phyloP scores from a whole-genome alignment of 192 early-diverging fungal genomes.

The Spizellomyces sp. region DNA sequence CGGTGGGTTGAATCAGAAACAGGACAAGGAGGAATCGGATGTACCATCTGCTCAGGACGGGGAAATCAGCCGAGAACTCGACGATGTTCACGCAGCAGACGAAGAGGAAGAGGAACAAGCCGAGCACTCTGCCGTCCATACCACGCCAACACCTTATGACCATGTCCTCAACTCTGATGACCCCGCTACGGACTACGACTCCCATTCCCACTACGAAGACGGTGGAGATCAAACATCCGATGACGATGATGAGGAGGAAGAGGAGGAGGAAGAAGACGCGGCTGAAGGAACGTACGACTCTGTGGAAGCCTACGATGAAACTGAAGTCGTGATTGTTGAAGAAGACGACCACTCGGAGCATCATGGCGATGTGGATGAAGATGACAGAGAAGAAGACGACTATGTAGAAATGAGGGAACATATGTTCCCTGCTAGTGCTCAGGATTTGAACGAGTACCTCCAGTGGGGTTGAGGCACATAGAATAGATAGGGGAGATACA shows the following conservation, averaged over 20 bases:
- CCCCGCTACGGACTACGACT: background rate
- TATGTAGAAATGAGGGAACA: background rate
- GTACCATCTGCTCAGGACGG: background rate
- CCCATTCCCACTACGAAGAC: background rate
- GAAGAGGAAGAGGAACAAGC: slow-evolving; percentile 14
- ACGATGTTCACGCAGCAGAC: background rate
- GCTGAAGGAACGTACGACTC: slow-evolving; percentile 2
- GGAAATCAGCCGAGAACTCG: background rate
- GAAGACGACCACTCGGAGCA: background rate
- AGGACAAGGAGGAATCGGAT: background rate
- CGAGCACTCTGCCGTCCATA: slow-evolving; percentile 9
- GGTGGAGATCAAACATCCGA: slow-evolving; percentile 1
- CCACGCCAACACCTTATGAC: background rate
- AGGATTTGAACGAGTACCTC: slow-evolving; percentile 25
- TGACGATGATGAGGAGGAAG: background rate
- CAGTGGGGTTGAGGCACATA: slow-evolving; percentile 23
- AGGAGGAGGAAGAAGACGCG: slow-evolving; percentile 1
- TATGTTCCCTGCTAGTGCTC: slow-evolving; percentile 5
- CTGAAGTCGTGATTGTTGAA: background rate
- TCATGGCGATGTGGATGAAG: slow-evolving; percentile 2
- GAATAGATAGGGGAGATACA: background rate
- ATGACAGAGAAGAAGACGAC: background rate
- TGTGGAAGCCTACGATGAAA: slow-evolving; percentile 10
- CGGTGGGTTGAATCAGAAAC: slow-evolving; percentile 7
- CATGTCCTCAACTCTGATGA: background rate